Evolutionary conservation across 176 grass and related monocot species (phyloP).

Genomic region (Oryza nivara): DNA sequence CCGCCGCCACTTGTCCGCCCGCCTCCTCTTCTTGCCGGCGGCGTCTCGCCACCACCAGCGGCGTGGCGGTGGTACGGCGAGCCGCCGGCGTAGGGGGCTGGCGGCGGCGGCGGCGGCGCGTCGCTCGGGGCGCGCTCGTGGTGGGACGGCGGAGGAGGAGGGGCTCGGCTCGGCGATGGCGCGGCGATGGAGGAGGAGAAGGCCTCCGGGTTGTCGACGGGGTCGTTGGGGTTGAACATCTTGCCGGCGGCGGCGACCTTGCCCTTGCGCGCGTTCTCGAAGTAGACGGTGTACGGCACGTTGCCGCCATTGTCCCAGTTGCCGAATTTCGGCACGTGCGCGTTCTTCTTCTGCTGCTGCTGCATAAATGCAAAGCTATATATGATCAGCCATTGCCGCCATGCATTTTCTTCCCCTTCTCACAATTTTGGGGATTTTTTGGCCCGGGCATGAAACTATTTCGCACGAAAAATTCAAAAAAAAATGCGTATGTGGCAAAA

Average conservation of each 20-base stretch:
- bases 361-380: not conserved
- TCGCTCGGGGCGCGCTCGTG: conserved; percentile 25
- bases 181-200: conserved; percentile 48
- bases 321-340: conserved; percentile 70
- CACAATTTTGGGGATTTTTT: too few relatives aligned
- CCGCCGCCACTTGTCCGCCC: not conserved
- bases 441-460: too few relatives aligned
- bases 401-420: not conserved
- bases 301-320: conserved; percentile 80
- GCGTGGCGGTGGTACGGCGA: conserved; percentile 44
- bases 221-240: conserved; percentile 84
- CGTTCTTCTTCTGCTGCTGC: conserved; percentile 50
- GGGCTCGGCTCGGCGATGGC: conserved; percentile 34
- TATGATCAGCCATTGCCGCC: not conserved
- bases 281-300: conserved; percentile 74
- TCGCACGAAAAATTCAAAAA: too few relatives aligned
- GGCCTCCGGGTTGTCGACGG: conserved; percentile 74
- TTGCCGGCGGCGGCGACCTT: conserved; percentile 57
- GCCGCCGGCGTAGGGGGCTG: conserved; percentile 39
- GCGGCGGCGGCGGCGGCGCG: not conserved
- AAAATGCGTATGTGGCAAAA: too few relatives aligned
- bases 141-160: not conserved
- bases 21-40: conserved; percentile 28
- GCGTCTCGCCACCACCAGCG: conserved; percentile 5
- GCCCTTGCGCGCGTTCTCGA: conserved; percentile 75